A percentile compares a stretch with the other conserved stretches of the same genome.
phyloP scores from a whole-genome alignment of 2,329 filamentous ascomycete genomes.

The Dryadomyces sulphureus region DNA sequence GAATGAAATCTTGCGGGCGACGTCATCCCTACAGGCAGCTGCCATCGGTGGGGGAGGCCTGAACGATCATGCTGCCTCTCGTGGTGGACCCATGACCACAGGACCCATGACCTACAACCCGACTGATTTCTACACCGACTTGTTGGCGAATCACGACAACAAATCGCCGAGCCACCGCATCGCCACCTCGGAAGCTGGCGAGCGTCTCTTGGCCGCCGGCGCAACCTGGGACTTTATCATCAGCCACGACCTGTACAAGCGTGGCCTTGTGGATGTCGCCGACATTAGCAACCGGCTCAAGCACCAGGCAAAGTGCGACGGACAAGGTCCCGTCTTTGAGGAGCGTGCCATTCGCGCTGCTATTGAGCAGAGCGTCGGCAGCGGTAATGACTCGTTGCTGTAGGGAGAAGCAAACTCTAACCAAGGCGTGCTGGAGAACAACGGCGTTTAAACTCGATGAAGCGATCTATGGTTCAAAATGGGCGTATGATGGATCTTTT shows the following conservation, averaged over 20 bases:
- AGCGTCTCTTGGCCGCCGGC: constrained; percentile 56
- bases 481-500: background rate
- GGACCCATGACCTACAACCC: constrained; percentile 60
- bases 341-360: constrained; percentile 58
- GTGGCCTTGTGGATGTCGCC: constrained; percentile 66
- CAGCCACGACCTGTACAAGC: constrained; percentile 59
- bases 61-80: constrained; percentile 22
- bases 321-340: constrained; percentile 75
- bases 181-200: constrained; percentile 47
- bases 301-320: constrained; percentile 64
- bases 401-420: constrained; percentile 12
- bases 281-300: constrained; percentile 70
- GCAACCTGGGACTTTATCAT: constrained; percentile 88
- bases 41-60: constrained; percentile 20
- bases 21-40: constrained; percentile 30
- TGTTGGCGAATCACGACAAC: constrained; percentile 46
- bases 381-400: constrained; percentile 61
- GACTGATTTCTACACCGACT: constrained; percentile 53
- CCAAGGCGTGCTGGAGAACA: background rate
- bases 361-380: constrained; percentile 64
- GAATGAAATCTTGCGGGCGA: constrained; percentile 83
- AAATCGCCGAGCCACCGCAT: constrained; percentile 56
- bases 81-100: constrained; percentile 34
- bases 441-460: constrained; percentile 1
- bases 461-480: background rate